Evolutionary conservation across 1,284 basidiomycete genomes (phyloP).

Genomic region (Amylostereum areolatum): DNA sequence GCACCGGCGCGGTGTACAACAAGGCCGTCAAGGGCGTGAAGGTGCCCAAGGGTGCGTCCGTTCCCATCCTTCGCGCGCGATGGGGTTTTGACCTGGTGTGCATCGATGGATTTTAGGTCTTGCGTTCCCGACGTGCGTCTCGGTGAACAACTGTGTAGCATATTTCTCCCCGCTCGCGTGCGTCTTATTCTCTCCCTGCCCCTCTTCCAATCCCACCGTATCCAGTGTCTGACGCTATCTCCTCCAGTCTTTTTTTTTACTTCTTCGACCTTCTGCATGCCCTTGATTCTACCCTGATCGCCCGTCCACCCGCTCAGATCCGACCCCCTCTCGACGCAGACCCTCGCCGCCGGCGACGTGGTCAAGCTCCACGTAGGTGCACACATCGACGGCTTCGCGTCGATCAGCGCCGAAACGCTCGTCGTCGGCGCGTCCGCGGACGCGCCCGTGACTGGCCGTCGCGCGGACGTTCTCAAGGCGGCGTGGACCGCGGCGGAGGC

Average conservation of each 20-base stretch:
- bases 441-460: conserved; percentile 76
- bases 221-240: conserved; percentile 6
- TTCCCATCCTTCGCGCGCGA: conserved; percentile 3
- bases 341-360: conserved; percentile 83
- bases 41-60: conserved; percentile 72
- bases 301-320: conserved; percentile 38
- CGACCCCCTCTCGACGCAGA: conserved; percentile 59
- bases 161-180: conserved; percentile 79
- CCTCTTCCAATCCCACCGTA: background rate
- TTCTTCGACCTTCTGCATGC: conserved; percentile 3
- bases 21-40: conserved; percentile 84
- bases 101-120: conserved; percentile 53
- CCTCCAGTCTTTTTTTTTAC: conserved; percentile 11
- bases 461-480: conserved; percentile 89
- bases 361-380: conserved; percentile 96
- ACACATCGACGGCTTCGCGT: conserved; percentile 93
- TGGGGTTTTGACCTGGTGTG: background rate
- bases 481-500: conserved; percentile 91
- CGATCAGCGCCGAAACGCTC: conserved; percentile 88
- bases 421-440: conserved; percentile 73
- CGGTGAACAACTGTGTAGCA: conserved; percentile 85
- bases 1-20: conserved; percentile 85
- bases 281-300: background rate
- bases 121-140: conserved; percentile 91
- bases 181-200: conserved; percentile 20